phyloP scores from a whole-genome alignment of 805 yeast species.

The Kuraishia capsulata region DNA sequence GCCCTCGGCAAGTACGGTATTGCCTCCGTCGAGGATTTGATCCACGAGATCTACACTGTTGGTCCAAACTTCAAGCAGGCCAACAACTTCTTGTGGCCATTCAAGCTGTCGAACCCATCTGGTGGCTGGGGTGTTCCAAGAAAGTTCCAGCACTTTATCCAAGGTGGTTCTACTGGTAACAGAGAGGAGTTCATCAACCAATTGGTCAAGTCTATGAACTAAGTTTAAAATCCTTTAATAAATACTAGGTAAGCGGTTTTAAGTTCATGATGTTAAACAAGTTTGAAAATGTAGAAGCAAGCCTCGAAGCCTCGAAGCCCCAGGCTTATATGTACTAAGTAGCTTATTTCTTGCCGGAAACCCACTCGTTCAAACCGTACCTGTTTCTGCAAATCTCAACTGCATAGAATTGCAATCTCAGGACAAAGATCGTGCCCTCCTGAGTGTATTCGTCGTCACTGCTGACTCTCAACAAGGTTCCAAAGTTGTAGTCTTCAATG shows the following conservation, averaged over 20 bases:
- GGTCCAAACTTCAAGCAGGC: constrained; percentile 99
- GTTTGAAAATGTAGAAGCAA: too few species aligned
- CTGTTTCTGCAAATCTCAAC: constrained; percentile 91
- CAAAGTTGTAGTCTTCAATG: constrained; percentile 90
- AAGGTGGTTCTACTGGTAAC: constrained; percentile 99
- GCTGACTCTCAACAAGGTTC: constrained; percentile 80
- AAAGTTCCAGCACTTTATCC: constrained; percentile 95
- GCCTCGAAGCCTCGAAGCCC: too few species aligned
- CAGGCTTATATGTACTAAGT: too few species aligned
- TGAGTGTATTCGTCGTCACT: constrained; percentile 69
- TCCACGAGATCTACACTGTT: constrained; percentile 92
- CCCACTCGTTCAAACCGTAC: constrained; percentile 90
- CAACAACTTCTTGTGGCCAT: constrained; percentile 97
- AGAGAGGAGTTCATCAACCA: constrained; percentile 93
- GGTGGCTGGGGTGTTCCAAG: constrained; percentile 98
- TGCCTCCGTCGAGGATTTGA: constrained; percentile 84
- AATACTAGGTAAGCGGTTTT: background rate
- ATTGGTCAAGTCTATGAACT: constrained; percentile 90
- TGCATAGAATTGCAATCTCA: constrained; percentile 91
- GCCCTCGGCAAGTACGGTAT: constrained; percentile 89
- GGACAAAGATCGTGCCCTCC: constrained; percentile 78
- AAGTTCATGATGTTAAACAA: background rate
- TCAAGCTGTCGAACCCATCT: constrained; percentile 91
- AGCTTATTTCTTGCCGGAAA: constrained; percentile 29
- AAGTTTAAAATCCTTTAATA: too few species aligned